Conservation (phyloP, 2,329 filamentous ascomycete genomes). For the Lecanosticta acicola region DNA sequence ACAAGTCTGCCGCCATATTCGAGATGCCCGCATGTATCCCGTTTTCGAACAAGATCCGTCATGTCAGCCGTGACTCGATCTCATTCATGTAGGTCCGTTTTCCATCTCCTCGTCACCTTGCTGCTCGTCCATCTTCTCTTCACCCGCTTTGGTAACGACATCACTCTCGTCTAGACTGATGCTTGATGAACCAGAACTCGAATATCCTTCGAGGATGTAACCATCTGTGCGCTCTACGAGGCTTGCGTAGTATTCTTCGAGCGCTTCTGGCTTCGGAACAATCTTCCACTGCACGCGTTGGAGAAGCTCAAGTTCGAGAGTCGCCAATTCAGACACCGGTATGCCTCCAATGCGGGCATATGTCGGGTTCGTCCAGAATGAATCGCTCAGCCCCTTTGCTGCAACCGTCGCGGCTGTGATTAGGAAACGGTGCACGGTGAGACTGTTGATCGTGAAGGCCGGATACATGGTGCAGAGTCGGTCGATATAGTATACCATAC, state of each 20-base stretch:
- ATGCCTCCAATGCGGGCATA: conserved; percentile 94
- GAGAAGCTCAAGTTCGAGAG: conserved; percentile 89
- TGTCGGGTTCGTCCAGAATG: conserved; percentile 96
- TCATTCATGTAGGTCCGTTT: conserved; percentile 6
- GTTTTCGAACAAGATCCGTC: background rate
- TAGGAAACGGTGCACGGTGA: conserved; percentile 94
- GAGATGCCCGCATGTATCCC: background rate
- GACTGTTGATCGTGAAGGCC: conserved; percentile 90
- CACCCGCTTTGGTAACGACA: background rate
- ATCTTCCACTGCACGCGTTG: conserved; percentile 94
- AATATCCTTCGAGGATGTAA: conserved; percentile 46
- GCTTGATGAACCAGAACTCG: conserved; percentile 15
- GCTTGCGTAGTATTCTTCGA: conserved; percentile 88
- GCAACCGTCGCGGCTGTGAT: conserved; percentile 95
- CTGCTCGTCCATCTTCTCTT: conserved; percentile 1
- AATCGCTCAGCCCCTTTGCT: conserved; percentile 90
- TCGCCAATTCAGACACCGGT: conserved; percentile 78
- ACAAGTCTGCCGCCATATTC: too few species aligned
- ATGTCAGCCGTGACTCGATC: background rate
- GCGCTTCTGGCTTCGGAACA: conserved; percentile 86
- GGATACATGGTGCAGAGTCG: conserved; percentile 86
- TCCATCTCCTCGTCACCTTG: conserved; percentile 12
- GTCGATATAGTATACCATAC: conserved; percentile 99
- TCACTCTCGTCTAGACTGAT: conserved; percentile 15
- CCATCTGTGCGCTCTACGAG: conserved; percentile 64